Conservation (phyloP, 805 yeast genomes). For the Hyphopichia homilentoma region DNA sequence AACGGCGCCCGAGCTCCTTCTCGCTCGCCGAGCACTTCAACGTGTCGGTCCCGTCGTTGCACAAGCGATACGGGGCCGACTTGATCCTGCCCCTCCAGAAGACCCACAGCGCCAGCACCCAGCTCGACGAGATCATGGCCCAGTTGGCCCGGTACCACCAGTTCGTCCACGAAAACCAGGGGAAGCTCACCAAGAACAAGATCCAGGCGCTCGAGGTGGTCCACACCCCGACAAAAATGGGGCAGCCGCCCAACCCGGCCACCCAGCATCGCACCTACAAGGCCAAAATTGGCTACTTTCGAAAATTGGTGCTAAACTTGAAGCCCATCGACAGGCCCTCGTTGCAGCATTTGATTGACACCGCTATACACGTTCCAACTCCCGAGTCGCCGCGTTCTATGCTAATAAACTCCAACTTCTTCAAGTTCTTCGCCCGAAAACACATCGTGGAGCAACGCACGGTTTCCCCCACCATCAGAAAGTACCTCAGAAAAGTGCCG, state of each 20-base stretch:
- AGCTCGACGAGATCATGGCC: background rate
- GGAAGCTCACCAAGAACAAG: conserved; percentile 18
- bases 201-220: conserved; percentile 27
- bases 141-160: conserved; percentile 6
- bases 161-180: conserved; percentile 17
- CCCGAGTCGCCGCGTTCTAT: background rate
- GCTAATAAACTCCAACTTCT: conserved; percentile 21
- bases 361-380: conserved; percentile 11
- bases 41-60: no score
- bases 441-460: conserved; percentile 10
- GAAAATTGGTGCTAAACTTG: conserved; percentile 12
- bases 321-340: conserved; percentile 18
- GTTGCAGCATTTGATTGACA: conserved; percentile 14
- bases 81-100: no score
- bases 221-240: conserved; percentile 27
- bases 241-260: conserved; percentile 26
- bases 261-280: conserved; percentile 23
- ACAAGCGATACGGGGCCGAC: no score
- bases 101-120: background rate
- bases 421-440: conserved; percentile 23
- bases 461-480: conserved; percentile 14
- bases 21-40: conserved; percentile 13
- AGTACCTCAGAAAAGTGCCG: conserved; percentile 17
- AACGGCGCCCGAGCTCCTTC: conserved; percentile 1
- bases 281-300: conserved; percentile 19